Evolutionary conservation across 2,329 filamentous ascomycete genomes (phyloP), one percentile per base, ranked within the genome.

Genomic region (Pseudocercospora pini-densiflorae): DNA sequence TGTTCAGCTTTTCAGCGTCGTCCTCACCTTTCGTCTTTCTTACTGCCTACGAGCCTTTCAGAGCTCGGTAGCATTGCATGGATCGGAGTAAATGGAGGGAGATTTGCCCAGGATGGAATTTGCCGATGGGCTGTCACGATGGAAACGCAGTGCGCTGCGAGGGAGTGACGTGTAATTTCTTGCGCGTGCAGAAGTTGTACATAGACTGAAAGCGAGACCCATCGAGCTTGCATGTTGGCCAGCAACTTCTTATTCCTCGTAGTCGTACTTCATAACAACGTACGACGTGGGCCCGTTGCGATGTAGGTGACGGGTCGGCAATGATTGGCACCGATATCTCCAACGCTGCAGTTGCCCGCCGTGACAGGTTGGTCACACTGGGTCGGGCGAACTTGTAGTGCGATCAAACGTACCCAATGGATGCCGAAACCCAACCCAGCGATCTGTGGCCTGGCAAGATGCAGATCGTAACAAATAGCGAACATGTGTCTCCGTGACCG

Each of bases 301-400:
- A 27, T 12, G 51, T 14, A 31, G 24, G 51, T 27, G 16, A 23
- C 24, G 61, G 2, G 12, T 24, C 51, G 23, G 16, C 36, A 55
- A 19, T 21, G 27, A 47, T 40, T 55, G 61, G 51, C 24, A 27
- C 21, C 27, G 8, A 45, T 29, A 21, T 36, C 43, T 36, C 55
- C 54, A 47, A 29, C 21, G 55, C 53, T 67, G 68, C 70, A 64
- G 65, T 59, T 62, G 57, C 63, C 66, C 66, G 51, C 53, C 31
- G 12, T 71, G 65, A 72, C 70, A 72, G 66, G 31, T 64, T 31
- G 49, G 70, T 68, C 7, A 60, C 55, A 64, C 69, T 47, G 53
- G 31, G 12, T 14, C 47, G 51, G n/a, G 59, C 59, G 40, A 61
- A 49, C 36, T 29, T 33, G 65, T 62, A 21, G 40, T 47, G 59